These are phyloP conservation scores for Didymella keratinophila DNA, from an alignment of 2,329 filamentous ascomycete species.

Conservation along the genomic window DNA sequence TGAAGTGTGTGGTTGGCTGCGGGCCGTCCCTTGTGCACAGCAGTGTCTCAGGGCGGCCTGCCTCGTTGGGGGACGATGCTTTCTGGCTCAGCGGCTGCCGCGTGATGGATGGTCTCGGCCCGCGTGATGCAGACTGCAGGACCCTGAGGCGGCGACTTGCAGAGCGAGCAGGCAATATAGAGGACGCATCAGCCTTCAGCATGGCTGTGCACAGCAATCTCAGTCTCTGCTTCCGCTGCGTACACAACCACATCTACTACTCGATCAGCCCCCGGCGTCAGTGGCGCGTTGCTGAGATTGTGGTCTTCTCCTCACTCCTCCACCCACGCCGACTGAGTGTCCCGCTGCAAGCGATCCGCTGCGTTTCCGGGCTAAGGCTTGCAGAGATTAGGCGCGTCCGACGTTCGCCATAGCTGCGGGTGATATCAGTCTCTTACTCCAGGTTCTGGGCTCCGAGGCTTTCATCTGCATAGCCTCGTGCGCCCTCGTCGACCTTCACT, in stretches of 20 bases:
- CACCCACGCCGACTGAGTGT: background rate
- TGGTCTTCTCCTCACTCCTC: background rate
- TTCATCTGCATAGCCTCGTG: background rate
- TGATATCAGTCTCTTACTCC: constrained; percentile 31
- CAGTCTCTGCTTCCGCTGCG: background rate
- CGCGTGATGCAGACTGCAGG: constrained; percentile 8
- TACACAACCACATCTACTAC: background rate
- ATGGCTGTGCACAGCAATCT: background rate
- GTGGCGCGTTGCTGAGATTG: too few relatives aligned
- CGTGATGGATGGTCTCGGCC: constrained; percentile 12
- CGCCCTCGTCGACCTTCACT: background rate
- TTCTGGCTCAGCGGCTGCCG: constrained; percentile 8
- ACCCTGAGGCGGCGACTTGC: background rate
- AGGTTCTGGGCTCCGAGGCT: constrained; percentile 9
- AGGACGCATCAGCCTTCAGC: background rate
- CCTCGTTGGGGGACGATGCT: background rate
- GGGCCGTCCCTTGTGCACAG: background rate
- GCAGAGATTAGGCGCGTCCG: constrained; percentile 27
- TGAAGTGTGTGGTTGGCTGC: background rate
- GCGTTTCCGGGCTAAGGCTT: constrained; percentile 24
- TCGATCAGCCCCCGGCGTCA: background rate
- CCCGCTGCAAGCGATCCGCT: constrained; percentile 10
- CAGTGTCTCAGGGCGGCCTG: background rate
- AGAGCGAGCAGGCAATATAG: background rate
- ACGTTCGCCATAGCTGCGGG: constrained; percentile 21